Evolutionary conservation across 1,139 yeast genomes (phyloP).

Genomic region (Nakaseomyces delphensis): DNA sequence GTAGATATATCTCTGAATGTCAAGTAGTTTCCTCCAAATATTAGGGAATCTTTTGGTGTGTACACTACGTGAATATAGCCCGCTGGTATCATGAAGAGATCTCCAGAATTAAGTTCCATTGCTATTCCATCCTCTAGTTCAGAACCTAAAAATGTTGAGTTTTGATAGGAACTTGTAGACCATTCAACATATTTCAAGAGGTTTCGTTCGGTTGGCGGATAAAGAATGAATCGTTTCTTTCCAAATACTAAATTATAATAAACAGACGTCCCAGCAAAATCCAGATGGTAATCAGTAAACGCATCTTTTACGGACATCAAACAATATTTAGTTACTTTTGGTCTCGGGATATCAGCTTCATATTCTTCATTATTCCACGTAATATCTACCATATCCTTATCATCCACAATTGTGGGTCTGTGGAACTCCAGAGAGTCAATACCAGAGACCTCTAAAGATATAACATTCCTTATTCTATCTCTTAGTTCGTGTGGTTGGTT

Average conservation of each 20-base stretch:
- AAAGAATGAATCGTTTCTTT: slow-evolving; percentile 61
- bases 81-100: slow-evolving; percentile 73
- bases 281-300: slow-evolving; percentile 84
- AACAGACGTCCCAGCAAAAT: slow-evolving; percentile 88
- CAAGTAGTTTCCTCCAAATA: slow-evolving; percentile 80
- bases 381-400: slow-evolving; percentile 59
- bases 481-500: slow-evolving; percentile 36
- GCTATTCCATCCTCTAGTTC: slow-evolving; percentile 45
- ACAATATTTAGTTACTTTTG: slow-evolving; percentile 76
- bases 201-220: slow-evolving; percentile 64
- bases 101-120: slow-evolving; percentile 60
- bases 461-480: slow-evolving; percentile 69
- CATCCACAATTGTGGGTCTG: slow-evolving; percentile 60
- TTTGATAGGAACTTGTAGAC: slow-evolving; percentile 52
- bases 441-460: slow-evolving; percentile 67
- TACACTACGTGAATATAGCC: slow-evolving; percentile 93
- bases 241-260: slow-evolving; percentile 78
- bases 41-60: slow-evolving; percentile 72
- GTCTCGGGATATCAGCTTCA: slow-evolving; percentile 33
- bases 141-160: slow-evolving; percentile 60
- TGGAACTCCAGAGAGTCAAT: slow-evolving; percentile 40
- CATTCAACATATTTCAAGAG: slow-evolving; percentile 56
- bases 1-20: slow-evolving; percentile 53
- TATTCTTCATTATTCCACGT: slow-evolving; percentile 42
- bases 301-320: slow-evolving; percentile 77